A percentile compares a stretch with the other conserved stretches of the same genome.
phyloP scores from a whole-genome alignment of 352 stramenopile genomes.

The Phytophthora pisi region DNA sequence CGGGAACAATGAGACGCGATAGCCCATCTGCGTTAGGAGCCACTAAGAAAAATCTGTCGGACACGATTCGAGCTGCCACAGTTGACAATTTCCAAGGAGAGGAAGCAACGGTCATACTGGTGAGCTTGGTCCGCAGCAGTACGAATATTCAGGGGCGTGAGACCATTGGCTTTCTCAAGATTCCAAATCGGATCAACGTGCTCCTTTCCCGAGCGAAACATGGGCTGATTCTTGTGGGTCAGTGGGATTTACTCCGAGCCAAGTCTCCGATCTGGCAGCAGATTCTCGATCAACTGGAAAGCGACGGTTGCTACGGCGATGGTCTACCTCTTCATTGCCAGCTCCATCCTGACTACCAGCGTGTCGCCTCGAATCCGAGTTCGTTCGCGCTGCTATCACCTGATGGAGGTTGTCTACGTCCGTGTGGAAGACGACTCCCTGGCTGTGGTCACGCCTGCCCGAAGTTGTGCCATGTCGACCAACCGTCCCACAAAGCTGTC shows the following conservation, averaged over 20 bases:
- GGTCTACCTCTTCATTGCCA: conserved; percentile 51
- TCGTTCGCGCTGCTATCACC: conserved; percentile 57
- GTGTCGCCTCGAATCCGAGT: conserved; percentile 20
- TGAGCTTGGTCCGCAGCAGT: conserved; percentile 69
- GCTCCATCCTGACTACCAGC: conserved; percentile 37
- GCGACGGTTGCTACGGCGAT: conserved; percentile 44
- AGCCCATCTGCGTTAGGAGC: conserved; percentile 13
- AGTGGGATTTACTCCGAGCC: conserved; percentile 39
- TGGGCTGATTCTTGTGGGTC: conserved; percentile 64
- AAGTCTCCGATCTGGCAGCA: conserved; percentile 54
- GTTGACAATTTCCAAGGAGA: conserved; percentile 84
- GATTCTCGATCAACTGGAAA: conserved; percentile 61
- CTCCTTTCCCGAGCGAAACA: conserved; percentile 66
- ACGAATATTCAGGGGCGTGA: conserved; percentile 29
- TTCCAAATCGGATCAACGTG: conserved; percentile 73
- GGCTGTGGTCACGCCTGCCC: conserved; percentile 55
- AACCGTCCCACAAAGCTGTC: conserved; percentile 47
- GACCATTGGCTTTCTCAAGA: conserved; percentile 76
- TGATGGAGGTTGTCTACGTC: conserved; percentile 73
- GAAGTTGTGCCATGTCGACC: conserved; percentile 66
- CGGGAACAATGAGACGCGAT: no score
- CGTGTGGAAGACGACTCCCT: conserved; percentile 57
- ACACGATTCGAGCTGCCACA: conserved; percentile 51
- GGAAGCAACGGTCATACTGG: conserved; percentile 71
- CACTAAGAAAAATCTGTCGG: conserved; percentile 37